phyloP scores from a whole-genome alignment of 441 rosid species.

The Arabidopsis lyrata region DNA sequence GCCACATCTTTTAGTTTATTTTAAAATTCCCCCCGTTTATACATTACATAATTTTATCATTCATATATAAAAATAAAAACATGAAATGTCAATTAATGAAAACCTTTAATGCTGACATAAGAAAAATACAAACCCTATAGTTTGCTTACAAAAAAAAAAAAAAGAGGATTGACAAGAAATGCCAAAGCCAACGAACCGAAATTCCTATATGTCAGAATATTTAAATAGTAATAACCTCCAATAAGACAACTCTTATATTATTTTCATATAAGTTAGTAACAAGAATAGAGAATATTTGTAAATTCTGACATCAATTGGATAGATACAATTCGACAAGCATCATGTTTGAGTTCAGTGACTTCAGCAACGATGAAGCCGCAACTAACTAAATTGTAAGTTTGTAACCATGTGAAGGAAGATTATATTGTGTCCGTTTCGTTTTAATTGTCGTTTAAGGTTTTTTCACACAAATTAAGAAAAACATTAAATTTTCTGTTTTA shows the following conservation, averaged over 20 bases:
- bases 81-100: background rate
- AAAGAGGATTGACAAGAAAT: constrained; percentile 11
- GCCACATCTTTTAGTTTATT: background rate
- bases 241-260: constrained; percentile 26
- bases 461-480: no score
- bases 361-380: constrained; percentile 32
- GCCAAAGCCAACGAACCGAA: constrained; percentile 34
- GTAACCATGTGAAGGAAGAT: background rate
- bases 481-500: no score
- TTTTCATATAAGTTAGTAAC: constrained; percentile 21
- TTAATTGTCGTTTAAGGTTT: no score
- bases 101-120: constrained; percentile 2
- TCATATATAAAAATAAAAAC: background rate
- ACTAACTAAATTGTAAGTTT: constrained; percentile 26
- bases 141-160: background rate
- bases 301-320: constrained; percentile 39
- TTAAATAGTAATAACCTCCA: background rate
- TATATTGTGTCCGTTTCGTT: no score
- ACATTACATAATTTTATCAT: no score
- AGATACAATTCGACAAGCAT: constrained; percentile 31
- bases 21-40: no score
- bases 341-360: constrained; percentile 35
- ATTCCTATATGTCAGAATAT: constrained; percentile 31
- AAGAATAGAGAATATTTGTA: constrained; percentile 8
- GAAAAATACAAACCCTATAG: background rate